These are phyloP conservation scores for Gamsiella multidivaricata DNA, from an alignment of 192 early-diverging fungal species.

Conservation along the genomic window DNA sequence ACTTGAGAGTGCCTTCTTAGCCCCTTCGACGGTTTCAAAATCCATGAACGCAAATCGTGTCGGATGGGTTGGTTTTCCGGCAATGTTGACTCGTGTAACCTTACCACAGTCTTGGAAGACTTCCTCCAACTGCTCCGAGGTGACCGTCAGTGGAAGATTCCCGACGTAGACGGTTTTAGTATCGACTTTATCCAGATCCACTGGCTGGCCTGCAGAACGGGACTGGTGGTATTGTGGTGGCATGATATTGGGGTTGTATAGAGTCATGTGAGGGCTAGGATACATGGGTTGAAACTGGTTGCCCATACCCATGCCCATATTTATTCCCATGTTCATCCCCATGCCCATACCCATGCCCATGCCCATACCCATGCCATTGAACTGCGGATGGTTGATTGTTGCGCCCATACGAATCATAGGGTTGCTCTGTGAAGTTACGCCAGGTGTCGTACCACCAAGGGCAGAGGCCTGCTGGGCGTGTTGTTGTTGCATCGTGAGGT, in stretches of 20 bases:
- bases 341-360: slow-evolving; percentile 24
- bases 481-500: slow-evolving; percentile 36
- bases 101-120: slow-evolving; percentile 45
- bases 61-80: slow-evolving; percentile 46
- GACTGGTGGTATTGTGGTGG: slow-evolving; percentile 24
- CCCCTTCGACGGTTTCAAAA: slow-evolving; percentile 44
- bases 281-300: slow-evolving; percentile 46
- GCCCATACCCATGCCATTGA: slow-evolving; percentile 33
- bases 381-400: slow-evolving; percentile 47
- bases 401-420: slow-evolving; percentile 50
- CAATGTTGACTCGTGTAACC: slow-evolving; percentile 49
- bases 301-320: slow-evolving; percentile 25
- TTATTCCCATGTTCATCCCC: slow-evolving; percentile 31
- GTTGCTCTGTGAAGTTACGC: neutral
- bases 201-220: slow-evolving; percentile 11
- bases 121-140: slow-evolving; percentile 48
- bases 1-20: slow-evolving; percentile 44
- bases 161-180: slow-evolving; percentile 50
- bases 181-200: slow-evolving; percentile 42
- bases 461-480: slow-evolving; percentile 11
- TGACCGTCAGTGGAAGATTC: slow-evolving; percentile 42
- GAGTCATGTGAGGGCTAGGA: slow-evolving; percentile 48
- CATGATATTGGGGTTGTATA: slow-evolving; percentile 38
- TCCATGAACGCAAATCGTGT: slow-evolving; percentile 54
- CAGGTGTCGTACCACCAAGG: neutral